Percentiles rank a stretch among this genome's conserved stretches.
Conservation (phyloP, 441 rosid genomes). For the Hura crepitans region DNA sequence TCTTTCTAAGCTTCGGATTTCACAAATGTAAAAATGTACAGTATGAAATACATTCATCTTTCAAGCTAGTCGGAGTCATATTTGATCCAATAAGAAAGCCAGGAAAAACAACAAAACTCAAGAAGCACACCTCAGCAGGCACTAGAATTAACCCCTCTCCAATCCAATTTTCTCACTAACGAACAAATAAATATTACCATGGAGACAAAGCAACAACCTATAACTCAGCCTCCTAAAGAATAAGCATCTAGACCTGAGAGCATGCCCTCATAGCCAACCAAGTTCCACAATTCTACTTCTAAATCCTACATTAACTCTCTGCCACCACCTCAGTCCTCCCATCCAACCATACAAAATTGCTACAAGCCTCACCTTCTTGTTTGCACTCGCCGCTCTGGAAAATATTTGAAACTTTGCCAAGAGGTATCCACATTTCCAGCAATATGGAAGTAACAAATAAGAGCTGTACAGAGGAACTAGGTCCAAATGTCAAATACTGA, state of each 20-base stretch:
- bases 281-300: conserved; percentile 38
- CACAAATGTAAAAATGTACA: conserved; percentile 39
- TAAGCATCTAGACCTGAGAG: conserved; percentile 38
- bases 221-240: conserved; percentile 64
- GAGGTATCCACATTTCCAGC: conserved; percentile 20
- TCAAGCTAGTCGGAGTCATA: conserved; percentile 23
- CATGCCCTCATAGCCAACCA: conserved; percentile 33
- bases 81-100: conserved; percentile 12
- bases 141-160: conserved; percentile 27
- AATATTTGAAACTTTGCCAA: conserved; percentile 1
- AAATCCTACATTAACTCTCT: conserved; percentile 31
- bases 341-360: conserved; percentile 11
- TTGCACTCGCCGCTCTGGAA: conserved; percentile 12
- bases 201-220: conserved; percentile 44
- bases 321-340: conserved; percentile 14
- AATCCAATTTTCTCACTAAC: conserved; percentile 32
- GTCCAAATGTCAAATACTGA: conserved; percentile 22
- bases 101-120: conserved; percentile 17
- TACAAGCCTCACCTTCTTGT: conserved; percentile 28
- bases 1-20: conserved; percentile 28
- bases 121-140: conserved; percentile 30
- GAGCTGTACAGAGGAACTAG: conserved; percentile 31
- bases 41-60: conserved; percentile 27
- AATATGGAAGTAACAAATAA: conserved; percentile 23
- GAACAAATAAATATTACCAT: conserved; percentile 51